These are phyloP conservation scores for Xylaria grammica DNA, from an alignment of 495 filamentous ascomycete genomes.

Conservation along the genomic window DNA sequence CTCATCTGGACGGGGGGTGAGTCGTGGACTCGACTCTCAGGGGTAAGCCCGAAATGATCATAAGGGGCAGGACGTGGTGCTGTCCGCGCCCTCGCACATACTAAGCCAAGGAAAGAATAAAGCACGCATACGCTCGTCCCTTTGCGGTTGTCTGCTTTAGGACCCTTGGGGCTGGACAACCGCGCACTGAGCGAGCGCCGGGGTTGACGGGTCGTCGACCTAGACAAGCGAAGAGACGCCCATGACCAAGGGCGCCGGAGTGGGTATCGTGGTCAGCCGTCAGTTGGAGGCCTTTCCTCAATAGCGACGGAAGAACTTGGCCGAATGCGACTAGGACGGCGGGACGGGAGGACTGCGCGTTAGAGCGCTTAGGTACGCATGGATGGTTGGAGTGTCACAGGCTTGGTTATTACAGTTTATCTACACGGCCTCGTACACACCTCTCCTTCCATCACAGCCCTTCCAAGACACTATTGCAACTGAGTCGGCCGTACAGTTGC, in stretches of 20 bases:
- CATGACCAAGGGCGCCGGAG: constrained; percentile 3
- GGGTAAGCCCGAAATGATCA: not conserved
- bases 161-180: constrained; percentile 4
- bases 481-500: not conserved
- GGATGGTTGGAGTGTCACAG: not conserved
- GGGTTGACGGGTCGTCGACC: not conserved
- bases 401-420: not conserved
- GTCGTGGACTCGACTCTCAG: not conserved
- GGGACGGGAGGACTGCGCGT: not conserved
- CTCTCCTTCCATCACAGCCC: not conserved
- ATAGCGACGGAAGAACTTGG: constrained; percentile 16
- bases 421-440: not conserved
- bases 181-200: not conserved
- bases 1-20: constrained; percentile 9
- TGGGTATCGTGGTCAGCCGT: not conserved
- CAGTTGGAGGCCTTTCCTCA: constrained; percentile 25
- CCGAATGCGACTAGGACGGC: constrained; percentile 19
- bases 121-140: not conserved
- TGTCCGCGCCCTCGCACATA: not conserved
- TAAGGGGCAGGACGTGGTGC: not conserved
- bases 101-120: constrained; percentile 19
- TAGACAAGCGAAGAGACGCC: not conserved
- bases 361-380: not conserved
- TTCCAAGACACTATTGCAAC: not conserved
- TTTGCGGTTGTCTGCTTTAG: not conserved